A percentile compares a stretch with the other conserved stretches of the same genome.
Conservation (phyloP, 805 yeast species). For the Nakazawaea ishiwadae region DNA sequence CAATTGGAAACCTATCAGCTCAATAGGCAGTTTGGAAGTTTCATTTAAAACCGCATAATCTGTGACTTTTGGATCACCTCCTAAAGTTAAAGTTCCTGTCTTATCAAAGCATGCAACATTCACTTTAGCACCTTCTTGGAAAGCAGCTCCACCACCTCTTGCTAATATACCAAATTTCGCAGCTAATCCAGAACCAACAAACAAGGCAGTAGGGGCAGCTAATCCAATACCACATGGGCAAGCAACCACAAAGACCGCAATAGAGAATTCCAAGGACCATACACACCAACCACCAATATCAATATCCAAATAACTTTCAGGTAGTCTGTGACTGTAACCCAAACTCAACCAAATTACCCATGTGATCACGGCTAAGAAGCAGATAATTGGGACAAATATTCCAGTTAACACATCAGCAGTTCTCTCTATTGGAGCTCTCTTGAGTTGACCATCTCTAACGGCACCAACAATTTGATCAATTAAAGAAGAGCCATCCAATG, state of each 20-base stretch:
- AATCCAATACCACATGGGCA: conserved; percentile 85
- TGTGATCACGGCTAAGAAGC: conserved; percentile 52
- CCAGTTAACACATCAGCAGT: conserved; percentile 67
- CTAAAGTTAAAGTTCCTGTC: conserved; percentile 69
- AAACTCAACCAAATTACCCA: conserved; percentile 68
- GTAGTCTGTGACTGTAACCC: conserved; percentile 51
- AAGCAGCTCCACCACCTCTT: conserved; percentile 79
- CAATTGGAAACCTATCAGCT: conserved; percentile 32
- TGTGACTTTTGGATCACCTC: conserved; percentile 55
- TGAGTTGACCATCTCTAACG: conserved; percentile 69
- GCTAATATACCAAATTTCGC: conserved; percentile 74
- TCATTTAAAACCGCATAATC: conserved; percentile 33
- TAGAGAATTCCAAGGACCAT: conserved; percentile 75
- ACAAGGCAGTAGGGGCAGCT: conserved; percentile 81
- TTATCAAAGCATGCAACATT: conserved; percentile 71
- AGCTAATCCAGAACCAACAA: conserved; percentile 75
- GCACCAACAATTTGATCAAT: conserved; percentile 66
- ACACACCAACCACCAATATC: conserved; percentile 72
- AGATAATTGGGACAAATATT: conserved; percentile 67
- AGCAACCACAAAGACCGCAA: conserved; percentile 77
- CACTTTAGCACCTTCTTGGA: conserved; percentile 67
- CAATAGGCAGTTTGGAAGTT: conserved; percentile 13
- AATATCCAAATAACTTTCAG: conserved; percentile 50
- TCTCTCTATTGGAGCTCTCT: conserved; percentile 69
- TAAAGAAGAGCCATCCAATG: conserved; percentile 59